These are phyloP conservation scores for Cordyceps farinosa DNA, from an alignment of 2,329 filamentous ascomycete species.

Conservation along the genomic window DNA sequence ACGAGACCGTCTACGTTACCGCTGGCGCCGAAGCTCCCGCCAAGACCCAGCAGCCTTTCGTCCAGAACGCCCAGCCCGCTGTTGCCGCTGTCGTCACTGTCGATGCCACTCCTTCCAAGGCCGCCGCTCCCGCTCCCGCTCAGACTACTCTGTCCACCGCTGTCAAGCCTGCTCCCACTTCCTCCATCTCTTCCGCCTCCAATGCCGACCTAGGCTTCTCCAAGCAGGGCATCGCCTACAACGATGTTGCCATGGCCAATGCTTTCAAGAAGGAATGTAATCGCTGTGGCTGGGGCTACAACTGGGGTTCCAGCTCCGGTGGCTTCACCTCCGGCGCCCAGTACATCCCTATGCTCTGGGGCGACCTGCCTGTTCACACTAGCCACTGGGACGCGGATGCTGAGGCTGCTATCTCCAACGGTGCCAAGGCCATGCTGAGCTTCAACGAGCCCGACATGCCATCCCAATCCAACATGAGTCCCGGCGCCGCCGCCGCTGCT, in stretches of 20 bases:
- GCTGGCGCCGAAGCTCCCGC: conserved; percentile 32
- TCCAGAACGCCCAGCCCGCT: conserved; percentile 18
- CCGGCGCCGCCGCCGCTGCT: conserved; percentile 47
- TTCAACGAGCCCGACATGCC: conserved; percentile 70
- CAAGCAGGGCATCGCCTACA: conserved; percentile 70
- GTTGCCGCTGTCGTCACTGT: conserved; percentile 11
- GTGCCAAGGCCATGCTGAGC: conserved; percentile 56
- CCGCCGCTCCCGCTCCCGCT: conserved; percentile 22
- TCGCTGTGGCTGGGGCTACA: conserved; percentile 59
- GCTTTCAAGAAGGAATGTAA: conserved; percentile 43
- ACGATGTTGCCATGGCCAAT: conserved; percentile 51
- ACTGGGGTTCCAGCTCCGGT: conserved; percentile 56
- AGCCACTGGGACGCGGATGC: conserved; percentile 49
- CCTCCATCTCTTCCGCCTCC: conserved; percentile 7
- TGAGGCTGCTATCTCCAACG: conserved; percentile 48
- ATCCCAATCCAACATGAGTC: conserved; percentile 56
- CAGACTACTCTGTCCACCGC: conserved; percentile 24
- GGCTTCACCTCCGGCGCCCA: conserved; percentile 44
- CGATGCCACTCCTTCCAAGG: neutral
- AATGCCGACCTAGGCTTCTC: conserved; percentile 1
- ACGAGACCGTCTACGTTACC: conserved; percentile 39
- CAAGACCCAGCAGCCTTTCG: conserved; percentile 20
- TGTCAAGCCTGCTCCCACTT: conserved; percentile 21
- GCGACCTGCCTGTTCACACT: conserved; percentile 41
- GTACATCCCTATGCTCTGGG: conserved; percentile 69